Percentiles rank a stretch among this genome's conserved stretches.
phyloP scores from a whole-genome alignment of 306 rosid species.

The Acacia acuminata region DNA sequence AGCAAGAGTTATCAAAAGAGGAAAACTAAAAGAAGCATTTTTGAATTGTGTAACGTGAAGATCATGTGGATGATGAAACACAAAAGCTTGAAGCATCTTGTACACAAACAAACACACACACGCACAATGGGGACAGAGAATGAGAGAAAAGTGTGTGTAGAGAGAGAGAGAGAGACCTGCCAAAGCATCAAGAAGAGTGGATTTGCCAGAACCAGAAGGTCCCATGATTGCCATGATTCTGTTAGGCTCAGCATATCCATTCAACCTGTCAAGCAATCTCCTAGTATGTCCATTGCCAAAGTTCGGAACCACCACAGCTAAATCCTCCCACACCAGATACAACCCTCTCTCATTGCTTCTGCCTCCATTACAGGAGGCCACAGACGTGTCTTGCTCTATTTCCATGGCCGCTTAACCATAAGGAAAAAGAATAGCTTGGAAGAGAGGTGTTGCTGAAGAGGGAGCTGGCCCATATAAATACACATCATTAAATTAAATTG shows the following conservation, averaged over 20 bases:
- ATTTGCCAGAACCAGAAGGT: conserved; percentile 96
- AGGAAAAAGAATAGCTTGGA: neutral
- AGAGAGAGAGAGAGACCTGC: conserved; percentile 53
- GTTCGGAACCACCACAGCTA: conserved; percentile 74
- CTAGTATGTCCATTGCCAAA: conserved; percentile 61
- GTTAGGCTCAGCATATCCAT: conserved; percentile 84
- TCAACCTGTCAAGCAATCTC: conserved; percentile 73
- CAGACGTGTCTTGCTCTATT: conserved; percentile 25
- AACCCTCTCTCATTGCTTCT: conserved; percentile 35
- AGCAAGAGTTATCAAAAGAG: neutral
- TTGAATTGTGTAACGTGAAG: too few species aligned
- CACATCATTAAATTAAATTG: neutral
- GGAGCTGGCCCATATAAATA: neutral
- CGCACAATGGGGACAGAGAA: neutral
- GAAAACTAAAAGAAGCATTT: neutral
- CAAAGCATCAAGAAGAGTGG: conserved; percentile 90
- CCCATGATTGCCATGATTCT: conserved; percentile 94
- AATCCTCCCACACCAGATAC: conserved; percentile 83
- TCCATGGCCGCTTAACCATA: conserved; percentile 28
- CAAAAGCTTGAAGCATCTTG: neutral
- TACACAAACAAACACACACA: neutral
- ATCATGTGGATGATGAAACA: neutral
- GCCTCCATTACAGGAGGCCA: neutral
- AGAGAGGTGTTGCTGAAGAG: neutral
- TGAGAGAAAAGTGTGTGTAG: neutral